Conservation (phyloP, 345 rosid species). For the Odontarrhena argentea region DNA sequence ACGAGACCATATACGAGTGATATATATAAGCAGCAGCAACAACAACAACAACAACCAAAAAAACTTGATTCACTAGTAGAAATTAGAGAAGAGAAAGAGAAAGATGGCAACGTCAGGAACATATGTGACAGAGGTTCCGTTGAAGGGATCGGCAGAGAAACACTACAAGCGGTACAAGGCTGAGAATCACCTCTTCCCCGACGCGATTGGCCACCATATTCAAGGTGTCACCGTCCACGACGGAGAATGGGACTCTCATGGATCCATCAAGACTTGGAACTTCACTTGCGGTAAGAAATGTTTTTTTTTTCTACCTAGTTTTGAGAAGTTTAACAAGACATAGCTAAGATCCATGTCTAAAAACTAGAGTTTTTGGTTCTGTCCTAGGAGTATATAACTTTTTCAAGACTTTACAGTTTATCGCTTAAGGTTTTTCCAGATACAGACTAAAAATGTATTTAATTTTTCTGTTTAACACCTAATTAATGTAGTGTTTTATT, state of each 20-base stretch:
- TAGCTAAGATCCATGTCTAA: neutral
- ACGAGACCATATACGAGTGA: slow-evolving; percentile 4
- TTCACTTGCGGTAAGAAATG: slow-evolving; percentile 36
- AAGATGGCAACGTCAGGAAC: slow-evolving; percentile 43
- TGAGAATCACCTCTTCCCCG: slow-evolving; percentile 44
- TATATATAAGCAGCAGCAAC: slow-evolving; percentile 26
- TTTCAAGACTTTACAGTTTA: no score
- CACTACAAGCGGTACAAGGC: slow-evolving; percentile 39
- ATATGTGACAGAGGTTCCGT: slow-evolving; percentile 42
- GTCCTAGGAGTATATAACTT: no score
- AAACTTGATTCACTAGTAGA: neutral
- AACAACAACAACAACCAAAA: no score
- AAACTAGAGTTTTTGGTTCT: neutral
- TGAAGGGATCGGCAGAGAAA: slow-evolving; percentile 45
- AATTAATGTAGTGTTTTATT: no score
- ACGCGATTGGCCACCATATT: slow-evolving; percentile 39
- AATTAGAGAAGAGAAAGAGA: slow-evolving; percentile 1
- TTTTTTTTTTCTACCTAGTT: no score
- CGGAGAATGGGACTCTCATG: slow-evolving; percentile 44
- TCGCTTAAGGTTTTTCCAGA: no score
- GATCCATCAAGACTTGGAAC: slow-evolving; percentile 44
- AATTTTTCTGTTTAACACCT: no score
- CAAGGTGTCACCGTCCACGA: slow-evolving; percentile 43
- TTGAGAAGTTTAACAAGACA: no score
- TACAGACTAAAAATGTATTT: no score